These are phyloP conservation scores for Pythium utonaiense DNA, from an alignment of 352 stramenopile genomes.

Conservation along the genomic window DNA sequence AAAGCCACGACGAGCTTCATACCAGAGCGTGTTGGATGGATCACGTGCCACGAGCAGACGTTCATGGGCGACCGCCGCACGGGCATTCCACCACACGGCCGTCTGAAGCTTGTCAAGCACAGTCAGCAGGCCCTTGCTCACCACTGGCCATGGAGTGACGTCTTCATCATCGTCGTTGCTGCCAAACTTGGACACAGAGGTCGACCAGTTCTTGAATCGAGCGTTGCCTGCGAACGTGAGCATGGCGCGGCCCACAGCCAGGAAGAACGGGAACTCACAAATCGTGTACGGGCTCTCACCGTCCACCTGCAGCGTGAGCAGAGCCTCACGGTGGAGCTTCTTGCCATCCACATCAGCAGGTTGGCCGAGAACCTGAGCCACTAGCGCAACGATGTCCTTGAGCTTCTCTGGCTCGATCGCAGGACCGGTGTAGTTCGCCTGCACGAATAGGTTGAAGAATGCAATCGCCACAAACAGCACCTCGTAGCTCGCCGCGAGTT, in stretches of 20 bases:
- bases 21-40: slow-evolving; percentile 75
- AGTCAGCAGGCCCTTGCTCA: slow-evolving; percentile 7
- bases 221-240: slow-evolving; percentile 63
- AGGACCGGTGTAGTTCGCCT: slow-evolving; percentile 80
- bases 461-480: slow-evolving; percentile 56
- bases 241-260: slow-evolving; percentile 61
- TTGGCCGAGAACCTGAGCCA: slow-evolving; percentile 28
- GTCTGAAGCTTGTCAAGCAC: slow-evolving; percentile 36
- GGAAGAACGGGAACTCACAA: slow-evolving; percentile 69
- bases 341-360: slow-evolving; percentile 24
- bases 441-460: slow-evolving; percentile 76
- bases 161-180: slow-evolving; percentile 45
- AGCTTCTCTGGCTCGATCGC: slow-evolving; percentile 55
- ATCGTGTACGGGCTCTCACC: slow-evolving; percentile 78
- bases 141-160: slow-evolving; percentile 21
- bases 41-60: slow-evolving; percentile 60
- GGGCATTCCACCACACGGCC: slow-evolving; percentile 70
- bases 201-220: slow-evolving; percentile 59
- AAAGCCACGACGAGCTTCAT: slow-evolving; percentile 61
- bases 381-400: slow-evolving; percentile 41
- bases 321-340: slow-evolving; percentile 51
- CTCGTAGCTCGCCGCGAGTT: slow-evolving; percentile 45
- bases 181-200: slow-evolving; percentile 37
- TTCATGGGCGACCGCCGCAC: slow-evolving; percentile 67
- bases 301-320: slow-evolving; percentile 71